Base-by-base conservation (phyloP, 2,329 filamentous ascomycete species). In the Lithohypha guttulata region DNA sequence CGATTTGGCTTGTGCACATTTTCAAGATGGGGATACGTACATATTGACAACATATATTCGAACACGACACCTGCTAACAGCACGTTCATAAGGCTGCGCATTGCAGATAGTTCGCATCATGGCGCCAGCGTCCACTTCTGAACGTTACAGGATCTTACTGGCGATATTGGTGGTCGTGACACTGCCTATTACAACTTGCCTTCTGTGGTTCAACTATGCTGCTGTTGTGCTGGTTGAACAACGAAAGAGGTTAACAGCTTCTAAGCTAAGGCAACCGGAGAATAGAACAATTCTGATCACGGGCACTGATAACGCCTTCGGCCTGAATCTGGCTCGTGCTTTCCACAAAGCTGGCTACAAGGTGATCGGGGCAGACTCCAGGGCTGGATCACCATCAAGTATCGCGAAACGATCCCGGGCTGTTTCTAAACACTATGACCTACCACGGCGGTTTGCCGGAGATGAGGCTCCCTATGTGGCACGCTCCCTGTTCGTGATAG, bases 291-390 rank as follows among this genome's bases (percentile, higher is more conserved):
- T 86, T 23, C 68, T 87, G 11, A 69, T 87, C 26, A 85, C 80
- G 0, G 81, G 82, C 2, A 67, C 85, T 3, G 73, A 74, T 33
- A 85, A 83, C 69, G 68, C 73, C 27, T 81, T 84, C 53, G 81
- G 80, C 4, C 65, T 86, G 2, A 62, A 67, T 0, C 61, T 87
- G 6, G 78, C 81, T 3, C 72, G 82, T 22, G 59, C 73, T 2
- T 79, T 85, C 55, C 66, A 79, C 48, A 58, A 69, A n/a, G 67
- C 69, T 1, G 78, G 79, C 2, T 78, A 84, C 55, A 68, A 68
- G 17, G 79, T 86, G 27, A 70, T 86, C 30, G 81, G 79, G 3
- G 79, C 79, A 8, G 81, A 84, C 51, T 72, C 77, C 35, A 66
- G 11, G 4, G 15, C 3, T 10, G 4, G n/a, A n/a, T 20, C 29